Evolutionary conservation across 1,284 basidiomycete genomes (phyloP).

Genomic region (Neolentinus lepideus): DNA sequence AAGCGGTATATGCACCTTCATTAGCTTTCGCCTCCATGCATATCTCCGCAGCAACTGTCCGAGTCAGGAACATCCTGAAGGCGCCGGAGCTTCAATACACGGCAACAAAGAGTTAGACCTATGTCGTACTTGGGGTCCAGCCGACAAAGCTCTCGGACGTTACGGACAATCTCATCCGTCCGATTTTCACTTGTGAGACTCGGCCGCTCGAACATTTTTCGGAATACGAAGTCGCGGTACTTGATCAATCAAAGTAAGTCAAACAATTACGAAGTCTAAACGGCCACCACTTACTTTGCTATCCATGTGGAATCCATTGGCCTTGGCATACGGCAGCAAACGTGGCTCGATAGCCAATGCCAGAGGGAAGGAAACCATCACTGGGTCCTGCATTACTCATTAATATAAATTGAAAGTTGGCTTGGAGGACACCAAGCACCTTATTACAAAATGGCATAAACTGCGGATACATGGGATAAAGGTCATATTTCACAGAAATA

Average conservation of each 20-base stretch:
- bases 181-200: conserved; percentile 39
- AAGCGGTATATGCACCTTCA: conserved; percentile 54
- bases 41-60: conserved; percentile 71
- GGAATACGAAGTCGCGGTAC: conserved; percentile 77
- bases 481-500: conserved; percentile 13
- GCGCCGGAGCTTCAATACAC: conserved; percentile 3
- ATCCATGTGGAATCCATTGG: conserved; percentile 71
- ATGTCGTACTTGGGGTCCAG: conserved; percentile 55
- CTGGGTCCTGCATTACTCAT: conserved; percentile 45
- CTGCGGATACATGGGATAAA: conserved; percentile 23
- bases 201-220: conserved; percentile 71
- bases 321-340: conserved; percentile 59
- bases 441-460: conserved; percentile 71
- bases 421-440: conserved; percentile 28
- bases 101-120: conserved; percentile 4
- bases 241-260: conserved; percentile 20
- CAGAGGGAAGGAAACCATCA: conserved; percentile 69
- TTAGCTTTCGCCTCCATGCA: conserved; percentile 72
- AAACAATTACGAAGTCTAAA: conserved; percentile 6
- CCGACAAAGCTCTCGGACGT: conserved; percentile 60
- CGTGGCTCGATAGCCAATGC: conserved; percentile 68
- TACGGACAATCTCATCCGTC: conserved; percentile 55
- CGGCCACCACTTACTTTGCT: conserved; percentile 43
- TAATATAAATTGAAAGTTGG: conserved; percentile 4
- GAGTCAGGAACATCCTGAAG: conserved; percentile 67